These are phyloP conservation scores for Chalara sp. DNA, from an alignment of 2,329 filamentous ascomycete species.

Conservation along the genomic window DNA sequence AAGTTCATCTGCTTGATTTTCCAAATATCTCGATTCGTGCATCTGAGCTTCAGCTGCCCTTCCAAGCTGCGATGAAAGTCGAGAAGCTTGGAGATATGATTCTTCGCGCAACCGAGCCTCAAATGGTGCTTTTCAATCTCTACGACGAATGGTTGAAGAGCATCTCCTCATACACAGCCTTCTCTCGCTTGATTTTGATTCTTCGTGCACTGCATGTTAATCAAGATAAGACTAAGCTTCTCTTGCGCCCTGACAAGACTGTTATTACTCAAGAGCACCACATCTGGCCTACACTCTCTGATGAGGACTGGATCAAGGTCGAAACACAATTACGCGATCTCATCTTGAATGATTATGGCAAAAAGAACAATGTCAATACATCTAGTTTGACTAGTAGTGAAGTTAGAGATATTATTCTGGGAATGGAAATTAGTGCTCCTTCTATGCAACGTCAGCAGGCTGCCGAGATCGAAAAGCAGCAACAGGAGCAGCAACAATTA, in stretches of 20 bases:
- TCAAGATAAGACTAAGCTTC: slow-evolving; percentile 94
- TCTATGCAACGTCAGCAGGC: slow-evolving; percentile 98
- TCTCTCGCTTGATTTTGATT: slow-evolving; percentile 90
- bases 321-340: slow-evolving; percentile 92
- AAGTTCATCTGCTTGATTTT: slow-evolving; percentile 96
- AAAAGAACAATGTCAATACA: slow-evolving; percentile 99
- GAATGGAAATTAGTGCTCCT: slow-evolving; percentile 98
- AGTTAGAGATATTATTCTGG: slow-evolving; percentile 95
- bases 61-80: slow-evolving; percentile 99
- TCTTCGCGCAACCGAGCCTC: slow-evolving; percentile 91
- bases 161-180: slow-evolving; percentile 96
- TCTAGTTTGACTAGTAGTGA: slow-evolving; percentile 94
- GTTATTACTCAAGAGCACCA: slow-evolving; percentile 98
- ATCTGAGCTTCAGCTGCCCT: slow-evolving; percentile 91
- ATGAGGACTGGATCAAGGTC: slow-evolving; percentile 99
- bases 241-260: slow-evolving; percentile 92
- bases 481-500: slow-evolving; percentile 92
- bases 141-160: slow-evolving; percentile 99
- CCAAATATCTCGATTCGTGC: slow-evolving; percentile 98
- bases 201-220: slow-evolving; percentile 94
- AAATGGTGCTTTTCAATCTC: slow-evolving; percentile 98
- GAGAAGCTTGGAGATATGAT: slow-evolving; percentile 99
- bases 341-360: slow-evolving; percentile 96
- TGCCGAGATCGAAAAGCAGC: slow-evolving; percentile 97
- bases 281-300: slow-evolving; percentile 91